Evolutionary conservation across 2,329 filamentous ascomycete species (phyloP), one percentile per base, ranked within the genome.

Genomic region (Trichoderma koningii): DNA sequence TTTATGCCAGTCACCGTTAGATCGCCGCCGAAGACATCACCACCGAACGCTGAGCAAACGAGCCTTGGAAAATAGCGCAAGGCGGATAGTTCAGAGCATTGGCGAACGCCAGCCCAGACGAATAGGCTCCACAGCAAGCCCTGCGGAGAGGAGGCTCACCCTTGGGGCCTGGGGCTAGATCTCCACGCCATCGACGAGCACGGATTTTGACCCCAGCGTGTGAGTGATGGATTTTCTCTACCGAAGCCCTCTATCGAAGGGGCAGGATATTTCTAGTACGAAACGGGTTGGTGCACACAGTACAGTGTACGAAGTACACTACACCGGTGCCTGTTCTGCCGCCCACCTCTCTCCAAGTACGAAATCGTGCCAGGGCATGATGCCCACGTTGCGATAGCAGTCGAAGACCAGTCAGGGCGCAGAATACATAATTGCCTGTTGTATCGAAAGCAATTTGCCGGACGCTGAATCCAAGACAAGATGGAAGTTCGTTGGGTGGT

Each of bases 161-260:
- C 63, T 41, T 51, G 56, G 44, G 60, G 38, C 59, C 66, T 53
- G 68, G 68, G 67, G 68, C 64, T 53, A 63, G 65, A 65, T 66
- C 66, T 50, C 64, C 50, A 65, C 63, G 55, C 64, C 64, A 65
- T 65, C 52, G 55, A 47, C 7, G 28, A 65, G 56, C 64, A 65
- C 64, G 51, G 64, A 55, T 56, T 41, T 51, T 21, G 48, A 48
- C 56, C 51, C 63, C 48, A 45, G 48, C 56, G 62, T 62, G 34
- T 56, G 62, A 65, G 64, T 56, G 59, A 15, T 65, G 64, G 64
- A 65, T 61, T 65, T 65, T 65, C 63, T 61, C 47, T 65, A 30
- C 34, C 21, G 21, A 23, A 23, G 21, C 21, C 21, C 21, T 23
- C 21, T 41, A 21, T 41, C 51, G 50, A 55, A 34, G 47, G 48